Evolutionary conservation across 768 basidiomycete species (phyloP).

Genomic region (Tulasnella sp.): DNA sequence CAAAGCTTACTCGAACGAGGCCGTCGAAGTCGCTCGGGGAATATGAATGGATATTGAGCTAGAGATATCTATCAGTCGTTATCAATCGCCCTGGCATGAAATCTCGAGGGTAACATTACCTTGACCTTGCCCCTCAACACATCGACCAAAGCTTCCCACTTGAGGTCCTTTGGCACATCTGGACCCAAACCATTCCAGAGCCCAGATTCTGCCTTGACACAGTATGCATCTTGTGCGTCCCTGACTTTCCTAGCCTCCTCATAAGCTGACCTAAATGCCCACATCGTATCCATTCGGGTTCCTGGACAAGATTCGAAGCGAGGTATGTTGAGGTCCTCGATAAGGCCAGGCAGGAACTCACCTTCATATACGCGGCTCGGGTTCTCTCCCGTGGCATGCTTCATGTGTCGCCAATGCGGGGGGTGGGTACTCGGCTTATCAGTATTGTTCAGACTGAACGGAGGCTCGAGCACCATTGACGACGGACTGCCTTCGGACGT

Average conservation of each 20-base stretch:
- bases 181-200: constrained; percentile 37
- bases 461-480: constrained; percentile 63
- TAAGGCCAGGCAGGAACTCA: not conserved
- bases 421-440: constrained; percentile 31
- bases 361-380: constrained; percentile 27
- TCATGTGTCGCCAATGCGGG: constrained; percentile 68
- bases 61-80: not conserved
- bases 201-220: constrained; percentile 37
- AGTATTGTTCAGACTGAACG: constrained; percentile 39
- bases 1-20: constrained; percentile 44
- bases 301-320: not conserved
- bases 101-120: constrained; percentile 27
- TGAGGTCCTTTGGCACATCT: constrained; percentile 55
- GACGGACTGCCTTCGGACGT: constrained; percentile 57
- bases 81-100: not conserved
- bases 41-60: constrained; percentile 49
- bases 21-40: constrained; percentile 65
- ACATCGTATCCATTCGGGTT: constrained; percentile 65
- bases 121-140: constrained; percentile 64
- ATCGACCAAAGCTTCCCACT: constrained; percentile 62
- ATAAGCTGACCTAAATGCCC: constrained; percentile 63
- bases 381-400: constrained; percentile 46
- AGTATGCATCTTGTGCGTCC: constrained; percentile 57
- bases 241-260: constrained; percentile 54
- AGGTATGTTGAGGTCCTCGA: too few species aligned